Base-by-base conservation (phyloP, 2,329 filamentous ascomycete species). In the Exophiala calicioides region DNA sequence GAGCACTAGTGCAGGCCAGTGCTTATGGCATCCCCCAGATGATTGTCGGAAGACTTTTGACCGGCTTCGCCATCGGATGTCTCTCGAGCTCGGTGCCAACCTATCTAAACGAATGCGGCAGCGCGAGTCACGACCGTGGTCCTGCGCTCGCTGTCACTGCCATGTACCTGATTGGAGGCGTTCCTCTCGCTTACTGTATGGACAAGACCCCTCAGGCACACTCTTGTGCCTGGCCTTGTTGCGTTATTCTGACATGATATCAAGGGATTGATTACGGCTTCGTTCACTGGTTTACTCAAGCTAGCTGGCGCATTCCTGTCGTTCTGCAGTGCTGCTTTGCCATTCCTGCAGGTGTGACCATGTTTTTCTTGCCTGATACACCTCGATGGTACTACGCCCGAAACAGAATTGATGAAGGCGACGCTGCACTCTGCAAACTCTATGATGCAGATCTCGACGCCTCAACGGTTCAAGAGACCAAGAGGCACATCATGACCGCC, bases 181-280 rank as follows among this genome's bases (percentile, higher is more conserved):
- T 29, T 38, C 59, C 62, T 7, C 44, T 60, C 2, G 62, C 62
- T 9, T 65, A 65, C 43, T 65, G 62, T 61, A 56, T 64, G 58
- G 58, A 8, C 35, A 54, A 52, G 55, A 44, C 9, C 18, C 19
- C 21, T n/a, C 15, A n/a, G 24, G 7, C 24, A 27, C 24, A 27
- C 24, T 27, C n/a, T n/a, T n/a, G n/a, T n/a, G n/a, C n/a, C n/a
- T n/a, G n/a, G n/a, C 10, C 7, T 15, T 15, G 6, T 5, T 16
- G 24, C 10, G 19, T 20, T 21, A 10, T 29, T 16, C 9, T 4
- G 5, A 16, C 24, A 5, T 4, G 12, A 37, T 13, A 9, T 29
- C 16, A 12, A 12, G 7, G 37, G 41, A 56, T 58, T 24, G 62
- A 65, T 48, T 65, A 63, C 37, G 62, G 62, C 19, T 61, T 65